Conservation (phyloP, 179 eudicot genomes). For the Camellia oleifera region DNA sequence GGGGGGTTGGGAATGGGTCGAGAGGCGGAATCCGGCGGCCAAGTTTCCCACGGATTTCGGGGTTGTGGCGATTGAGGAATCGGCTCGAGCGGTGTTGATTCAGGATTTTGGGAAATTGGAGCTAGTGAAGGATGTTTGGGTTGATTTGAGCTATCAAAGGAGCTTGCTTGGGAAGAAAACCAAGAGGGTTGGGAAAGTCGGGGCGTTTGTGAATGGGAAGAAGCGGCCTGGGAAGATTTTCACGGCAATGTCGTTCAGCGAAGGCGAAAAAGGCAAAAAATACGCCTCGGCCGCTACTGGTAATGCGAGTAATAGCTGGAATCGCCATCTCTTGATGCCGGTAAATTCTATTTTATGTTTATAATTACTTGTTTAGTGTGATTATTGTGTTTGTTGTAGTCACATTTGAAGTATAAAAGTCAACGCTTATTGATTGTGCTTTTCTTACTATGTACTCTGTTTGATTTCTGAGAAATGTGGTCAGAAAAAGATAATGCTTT, state of each 20-base stretch:
- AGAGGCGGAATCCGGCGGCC: constrained; percentile 52
- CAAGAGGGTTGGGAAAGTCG: constrained; percentile 21
- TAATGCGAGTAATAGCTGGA: constrained; percentile 48
- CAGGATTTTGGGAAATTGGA: constrained; percentile 56
- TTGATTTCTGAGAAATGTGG: constrained; percentile 7
- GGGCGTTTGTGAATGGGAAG: constrained; percentile 60
- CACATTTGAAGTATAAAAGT: background rate
- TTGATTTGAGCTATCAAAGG: constrained; percentile 67
- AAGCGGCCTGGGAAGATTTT: constrained; percentile 92
- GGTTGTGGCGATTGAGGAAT: constrained; percentile 36
- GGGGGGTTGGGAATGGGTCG: constrained; percentile 60
- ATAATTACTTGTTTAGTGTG: background rate
- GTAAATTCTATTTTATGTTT: constrained; percentile 27
- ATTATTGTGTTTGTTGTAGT: background rate
- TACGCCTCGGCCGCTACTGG: constrained; percentile 21
- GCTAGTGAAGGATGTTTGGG: constrained; percentile 71
- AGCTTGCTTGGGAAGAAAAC: constrained; percentile 42
- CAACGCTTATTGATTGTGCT: background rate
- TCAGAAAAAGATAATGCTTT: too few species aligned
- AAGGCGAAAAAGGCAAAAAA: constrained; percentile 21
- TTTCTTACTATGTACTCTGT: background rate
- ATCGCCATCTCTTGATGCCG: constrained; percentile 62
- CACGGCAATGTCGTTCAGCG: constrained; percentile 80
- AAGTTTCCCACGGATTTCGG: constrained; percentile 69
- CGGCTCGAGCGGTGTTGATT: constrained; percentile 29